Evolutionary conservation across 1,139 yeast genomes (phyloP).

Genomic region (Geotrichum candidum): DNA sequence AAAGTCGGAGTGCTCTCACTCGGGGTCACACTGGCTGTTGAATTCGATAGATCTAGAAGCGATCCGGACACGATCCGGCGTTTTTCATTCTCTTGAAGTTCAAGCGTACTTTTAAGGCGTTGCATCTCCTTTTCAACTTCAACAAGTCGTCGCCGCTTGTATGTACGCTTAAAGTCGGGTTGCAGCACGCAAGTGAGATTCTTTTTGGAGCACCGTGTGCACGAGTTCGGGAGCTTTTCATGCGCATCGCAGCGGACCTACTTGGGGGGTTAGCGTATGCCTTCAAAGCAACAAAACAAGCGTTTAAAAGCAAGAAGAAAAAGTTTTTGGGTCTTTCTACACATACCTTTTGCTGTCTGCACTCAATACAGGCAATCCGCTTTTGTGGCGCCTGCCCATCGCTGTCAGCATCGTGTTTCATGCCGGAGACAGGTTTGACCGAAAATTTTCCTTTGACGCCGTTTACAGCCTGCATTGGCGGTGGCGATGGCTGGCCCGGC

Average conservation of each 20-base stretch:
- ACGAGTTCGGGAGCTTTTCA: conserved; percentile 71
- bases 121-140: conserved; percentile 75
- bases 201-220: conserved; percentile 72
- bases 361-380: conserved; percentile 87
- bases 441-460: not conserved
- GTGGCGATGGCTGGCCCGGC: not conserved
- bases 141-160: conserved; percentile 69
- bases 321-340: not conserved
- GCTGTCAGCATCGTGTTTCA: not conserved
- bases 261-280: not conserved
- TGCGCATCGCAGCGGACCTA: conserved; percentile 78
- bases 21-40: not conserved
- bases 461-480: not conserved
- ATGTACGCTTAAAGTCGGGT: conserved; percentile 79
- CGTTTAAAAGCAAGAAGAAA: not conserved
- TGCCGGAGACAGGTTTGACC: not conserved
- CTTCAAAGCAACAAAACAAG: not conserved
- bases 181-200: conserved; percentile 65
- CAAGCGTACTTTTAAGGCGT: conserved; percentile 56
- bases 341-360: conserved; percentile 78
- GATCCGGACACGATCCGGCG: conserved; percentile 21
- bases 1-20: conserved; percentile 1
- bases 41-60: conserved; percentile 10
- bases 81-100: conserved; percentile 26
- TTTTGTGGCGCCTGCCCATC: conserved; percentile 29